These are phyloP conservation scores for Grosmannia penicillata DNA, from an alignment of 2,329 filamentous ascomycete genomes.

Conservation along the genomic window DNA sequence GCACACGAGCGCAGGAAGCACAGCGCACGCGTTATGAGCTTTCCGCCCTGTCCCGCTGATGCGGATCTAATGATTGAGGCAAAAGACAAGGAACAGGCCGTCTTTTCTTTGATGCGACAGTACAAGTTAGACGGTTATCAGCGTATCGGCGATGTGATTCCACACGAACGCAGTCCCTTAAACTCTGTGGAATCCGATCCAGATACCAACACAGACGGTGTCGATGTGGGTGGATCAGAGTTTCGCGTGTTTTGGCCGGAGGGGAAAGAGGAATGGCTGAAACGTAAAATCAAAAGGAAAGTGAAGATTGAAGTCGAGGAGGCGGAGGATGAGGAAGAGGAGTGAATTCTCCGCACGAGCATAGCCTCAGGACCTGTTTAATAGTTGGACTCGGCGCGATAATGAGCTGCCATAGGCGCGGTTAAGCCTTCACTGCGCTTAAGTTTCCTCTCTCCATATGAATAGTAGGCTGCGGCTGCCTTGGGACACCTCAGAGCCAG, in stretches of 20 bases:
- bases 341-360: too few species aligned
- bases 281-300: too few species aligned
- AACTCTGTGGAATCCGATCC: neutral
- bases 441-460: too few species aligned
- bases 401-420: too few species aligned
- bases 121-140: slow-evolving; percentile 74
- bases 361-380: too few species aligned
- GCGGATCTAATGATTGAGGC: slow-evolving; percentile 99
- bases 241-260: slow-evolving; percentile 80
- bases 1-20: slow-evolving; percentile 71
- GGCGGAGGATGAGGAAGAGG: too few species aligned
- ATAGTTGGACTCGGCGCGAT: too few species aligned
- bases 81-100: slow-evolving; percentile 94
- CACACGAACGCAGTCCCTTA: slow-evolving; percentile 41
- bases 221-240: slow-evolving; percentile 76
- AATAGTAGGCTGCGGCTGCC: too few species aligned
- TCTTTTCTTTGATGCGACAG: slow-evolving; percentile 83
- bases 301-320: too few species aligned
- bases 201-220: slow-evolving; percentile 39
- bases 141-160: slow-evolving; percentile 60
- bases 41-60: slow-evolving; percentile 67
- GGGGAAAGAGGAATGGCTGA: slow-evolving; percentile 81
- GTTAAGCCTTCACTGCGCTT: too few species aligned
- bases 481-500: too few species aligned
- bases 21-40: slow-evolving; percentile 57